These are phyloP conservation scores for Penicillium ucsense DNA, from an alignment of 495 filamentous ascomycete genomes.

Conservation along the genomic window DNA sequence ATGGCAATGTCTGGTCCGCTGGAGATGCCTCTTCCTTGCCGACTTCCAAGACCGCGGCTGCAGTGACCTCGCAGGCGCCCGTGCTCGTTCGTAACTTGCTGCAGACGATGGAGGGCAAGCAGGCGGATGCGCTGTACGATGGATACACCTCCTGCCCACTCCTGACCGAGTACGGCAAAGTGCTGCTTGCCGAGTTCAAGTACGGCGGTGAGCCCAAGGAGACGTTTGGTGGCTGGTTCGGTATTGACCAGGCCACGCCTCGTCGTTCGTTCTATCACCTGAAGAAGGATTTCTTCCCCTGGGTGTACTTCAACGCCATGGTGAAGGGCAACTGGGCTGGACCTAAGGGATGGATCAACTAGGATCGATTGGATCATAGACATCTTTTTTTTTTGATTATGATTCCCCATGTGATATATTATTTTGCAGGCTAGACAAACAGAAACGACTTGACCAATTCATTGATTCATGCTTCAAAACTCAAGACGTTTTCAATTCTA, in stretches of 20 bases:
- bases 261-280: conserved; percentile 50
- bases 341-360: conserved; percentile 41
- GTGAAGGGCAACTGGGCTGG: conserved; percentile 55
- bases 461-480: neutral
- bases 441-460: too few relatives aligned
- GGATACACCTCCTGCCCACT: conserved; percentile 64
- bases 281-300: conserved; percentile 67
- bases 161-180: conserved; percentile 55
- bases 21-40: conserved; percentile 59
- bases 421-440: neutral
- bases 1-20: conserved; percentile 56
- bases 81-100: conserved; percentile 51
- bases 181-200: conserved; percentile 63
- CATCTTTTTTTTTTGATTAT: neutral
- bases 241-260: conserved; percentile 48
- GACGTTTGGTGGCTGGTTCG: conserved; percentile 49
- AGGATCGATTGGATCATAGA: neutral
- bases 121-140: conserved; percentile 43
- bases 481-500: neutral
- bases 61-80: conserved; percentile 53
- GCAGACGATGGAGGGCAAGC: conserved; percentile 43
- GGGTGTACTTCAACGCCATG: conserved; percentile 51
- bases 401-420: conserved; percentile 1
- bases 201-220: conserved; percentile 63
- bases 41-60: conserved; percentile 60